A percentile compares a stretch with the other conserved stretches of the same genome.
Evolutionary conservation across 2,329 filamentous ascomycete genomes (phyloP).

Genomic region (Orbilia ellipsospora): DNA sequence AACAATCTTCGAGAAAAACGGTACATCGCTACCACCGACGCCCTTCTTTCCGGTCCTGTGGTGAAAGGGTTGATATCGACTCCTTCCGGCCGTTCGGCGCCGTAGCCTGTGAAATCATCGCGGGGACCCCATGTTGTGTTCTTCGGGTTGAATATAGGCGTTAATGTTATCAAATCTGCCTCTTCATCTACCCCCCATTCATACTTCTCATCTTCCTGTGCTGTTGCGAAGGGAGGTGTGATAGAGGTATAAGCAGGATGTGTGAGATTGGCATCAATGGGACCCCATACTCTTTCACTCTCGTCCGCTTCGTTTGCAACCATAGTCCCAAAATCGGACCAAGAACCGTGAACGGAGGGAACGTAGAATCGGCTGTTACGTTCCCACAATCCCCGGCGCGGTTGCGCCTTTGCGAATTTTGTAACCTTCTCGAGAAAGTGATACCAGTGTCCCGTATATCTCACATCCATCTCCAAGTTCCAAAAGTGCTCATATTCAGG

Average conservation of each 20-base stretch:
- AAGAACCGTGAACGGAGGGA: constrained; percentile 78
- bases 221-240: constrained; percentile 74
- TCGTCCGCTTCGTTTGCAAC: constrained; percentile 63
- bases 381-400: constrained; percentile 83
- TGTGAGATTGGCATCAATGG: constrained; percentile 71
- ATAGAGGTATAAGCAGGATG: constrained; percentile 75
- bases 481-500: constrained; percentile 91
- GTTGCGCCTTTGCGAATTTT: constrained; percentile 77
- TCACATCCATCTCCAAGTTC: constrained; percentile 95
- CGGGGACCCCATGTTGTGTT: constrained; percentile 84
- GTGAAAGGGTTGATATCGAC: constrained; percentile 66
- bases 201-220: constrained; percentile 81
- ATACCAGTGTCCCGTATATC: constrained; percentile 89
- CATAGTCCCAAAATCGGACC: constrained; percentile 83
- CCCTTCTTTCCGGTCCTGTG: constrained; percentile 75
- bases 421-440: constrained; percentile 76
- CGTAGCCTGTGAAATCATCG: constrained; percentile 84
- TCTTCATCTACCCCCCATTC: constrained; percentile 88
- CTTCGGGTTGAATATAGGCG: constrained; percentile 89
- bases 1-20: constrained; percentile 84
- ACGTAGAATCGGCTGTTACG: constrained; percentile 82
- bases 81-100: constrained; percentile 26
- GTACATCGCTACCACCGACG: constrained; percentile 87
- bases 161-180: constrained; percentile 90
- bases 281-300: constrained; percentile 83